A percentile compares a stretch with the other conserved stretches of the same genome.
These are phyloP conservation scores for Cercospora sesami DNA, from an alignment of 2,329 filamentous ascomycete genomes.

Conservation along the genomic window DNA sequence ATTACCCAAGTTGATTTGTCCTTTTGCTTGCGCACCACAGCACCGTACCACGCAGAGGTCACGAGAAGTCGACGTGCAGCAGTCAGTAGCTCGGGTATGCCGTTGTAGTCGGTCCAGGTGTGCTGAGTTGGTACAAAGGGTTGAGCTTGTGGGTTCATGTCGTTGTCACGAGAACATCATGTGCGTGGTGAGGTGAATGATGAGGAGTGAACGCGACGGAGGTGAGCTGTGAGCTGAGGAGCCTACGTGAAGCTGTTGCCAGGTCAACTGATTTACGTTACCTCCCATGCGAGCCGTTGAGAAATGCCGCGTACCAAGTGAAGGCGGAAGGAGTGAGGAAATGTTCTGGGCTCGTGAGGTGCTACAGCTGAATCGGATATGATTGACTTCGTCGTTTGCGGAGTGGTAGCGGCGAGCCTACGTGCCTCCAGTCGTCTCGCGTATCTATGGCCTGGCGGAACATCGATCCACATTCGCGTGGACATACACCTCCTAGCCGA, in stretches of 20 bases:
- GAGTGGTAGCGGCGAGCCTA: not conserved
- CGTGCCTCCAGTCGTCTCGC: not conserved
- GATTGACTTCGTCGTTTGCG: not conserved
- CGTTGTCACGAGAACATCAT: not conserved
- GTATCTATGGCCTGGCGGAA: not conserved
- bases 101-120: not conserved
- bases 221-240: not conserved
- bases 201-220: not conserved
- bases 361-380: not conserved
- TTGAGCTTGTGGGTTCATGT: constrained; percentile 1
- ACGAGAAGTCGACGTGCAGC: not conserved
- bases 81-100: not conserved
- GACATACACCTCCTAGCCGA: not conserved
- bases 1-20: not conserved
- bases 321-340: not conserved
- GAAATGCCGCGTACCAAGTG: not conserved
- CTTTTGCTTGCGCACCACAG: not conserved
- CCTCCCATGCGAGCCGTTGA: not conserved
- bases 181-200: not conserved
- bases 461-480: not conserved
- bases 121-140: not conserved
- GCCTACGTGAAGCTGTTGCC: not conserved
- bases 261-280: not conserved
- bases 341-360: not conserved
- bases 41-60: not conserved